Percentiles rank a stretch among this genome's conserved stretches.
Evolutionary conservation across 2,329 filamentous ascomycete genomes (phyloP).

Genomic region (Pestalotiopsis sp.): DNA sequence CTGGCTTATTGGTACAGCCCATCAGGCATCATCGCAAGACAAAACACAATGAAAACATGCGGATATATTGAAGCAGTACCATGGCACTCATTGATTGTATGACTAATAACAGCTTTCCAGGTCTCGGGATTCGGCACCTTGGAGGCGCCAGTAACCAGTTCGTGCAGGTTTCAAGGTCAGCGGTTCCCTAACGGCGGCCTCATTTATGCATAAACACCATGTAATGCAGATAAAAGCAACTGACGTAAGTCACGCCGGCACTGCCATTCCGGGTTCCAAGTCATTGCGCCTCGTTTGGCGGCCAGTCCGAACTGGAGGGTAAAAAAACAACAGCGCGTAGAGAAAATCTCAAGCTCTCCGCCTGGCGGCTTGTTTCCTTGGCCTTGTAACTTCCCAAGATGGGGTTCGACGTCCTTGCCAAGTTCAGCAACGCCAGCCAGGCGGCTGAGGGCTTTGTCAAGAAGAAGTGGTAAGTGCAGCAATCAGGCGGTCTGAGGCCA

Average conservation of each 20-base stretch:
- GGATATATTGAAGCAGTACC: too few species aligned
- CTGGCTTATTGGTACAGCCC: too few species aligned
- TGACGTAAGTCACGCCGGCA: background rate
- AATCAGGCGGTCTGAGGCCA: background rate
- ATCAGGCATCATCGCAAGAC: too few species aligned
- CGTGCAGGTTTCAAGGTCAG: background rate
- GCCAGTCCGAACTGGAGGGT: background rate
- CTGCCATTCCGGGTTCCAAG: background rate
- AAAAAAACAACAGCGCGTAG: background rate
- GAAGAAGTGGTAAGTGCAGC: slow-evolving; percentile 21
- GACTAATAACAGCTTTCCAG: background rate
- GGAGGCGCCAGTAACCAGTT: background rate
- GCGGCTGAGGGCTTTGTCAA: slow-evolving; percentile 21
- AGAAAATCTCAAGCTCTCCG: background rate
- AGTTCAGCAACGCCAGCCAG: slow-evolving; percentile 17
- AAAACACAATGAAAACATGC: too few species aligned
- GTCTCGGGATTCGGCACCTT: background rate
- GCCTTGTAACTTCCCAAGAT: slow-evolving; percentile 12
- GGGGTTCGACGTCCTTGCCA: slow-evolving; percentile 23
- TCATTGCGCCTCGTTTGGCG: background rate
- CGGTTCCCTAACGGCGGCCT: background rate
- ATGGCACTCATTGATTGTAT: background rate
- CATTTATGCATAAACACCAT: background rate
- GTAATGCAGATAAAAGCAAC: background rate
- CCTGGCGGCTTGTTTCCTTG: background rate